A percentile compares a stretch with the other conserved stretches of the same genome.
Evolutionary conservation across 495 filamentous ascomycete genomes (phyloP).

Genomic region (Amniculicola lignicola): DNA sequence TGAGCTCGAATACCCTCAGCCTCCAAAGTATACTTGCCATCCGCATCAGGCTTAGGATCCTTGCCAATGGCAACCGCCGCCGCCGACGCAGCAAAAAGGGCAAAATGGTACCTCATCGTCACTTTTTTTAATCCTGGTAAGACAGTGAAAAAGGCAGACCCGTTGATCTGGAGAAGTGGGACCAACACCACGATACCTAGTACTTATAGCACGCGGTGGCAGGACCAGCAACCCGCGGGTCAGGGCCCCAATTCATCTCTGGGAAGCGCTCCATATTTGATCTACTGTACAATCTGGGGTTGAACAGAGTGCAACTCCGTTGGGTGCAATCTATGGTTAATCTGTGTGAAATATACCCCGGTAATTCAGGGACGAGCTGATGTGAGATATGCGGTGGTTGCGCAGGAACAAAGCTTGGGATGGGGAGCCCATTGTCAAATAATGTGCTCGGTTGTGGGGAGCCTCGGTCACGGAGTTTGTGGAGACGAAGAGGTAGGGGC

Average conservation of each 20-base stretch:
- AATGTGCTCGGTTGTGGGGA: too few species aligned
- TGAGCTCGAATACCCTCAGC: conserved; percentile 53
- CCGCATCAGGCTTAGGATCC: conserved; percentile 34
- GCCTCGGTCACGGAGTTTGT: too few species aligned
- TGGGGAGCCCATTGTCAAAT: too few species aligned
- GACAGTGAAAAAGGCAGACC: background rate
- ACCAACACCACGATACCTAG: background rate
- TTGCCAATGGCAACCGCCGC: background rate
- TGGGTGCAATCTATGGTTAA: conserved; percentile 21
- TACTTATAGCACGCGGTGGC: conserved; percentile 20
- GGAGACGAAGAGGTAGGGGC: too few species aligned
- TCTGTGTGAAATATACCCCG: conserved; percentile 26
- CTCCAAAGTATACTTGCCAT: conserved; percentile 50
- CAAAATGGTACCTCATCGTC: conserved; percentile 12
- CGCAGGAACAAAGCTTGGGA: too few species aligned
- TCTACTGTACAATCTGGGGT: conserved; percentile 26
- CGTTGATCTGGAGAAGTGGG: too few species aligned
- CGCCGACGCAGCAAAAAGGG: conserved; percentile 20
- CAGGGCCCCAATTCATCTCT: conserved; percentile 13
- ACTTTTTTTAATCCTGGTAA: background rate
- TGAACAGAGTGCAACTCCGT: background rate
- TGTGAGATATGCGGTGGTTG: conserved; percentile 18
- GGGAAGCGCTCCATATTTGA: conserved; percentile 17
- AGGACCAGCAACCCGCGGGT: background rate
- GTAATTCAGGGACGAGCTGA: conserved; percentile 18